Evolutionary conservation across 2,329 filamentous ascomycete genomes (phyloP).

Genomic region (Clonostachys rosea): DNA sequence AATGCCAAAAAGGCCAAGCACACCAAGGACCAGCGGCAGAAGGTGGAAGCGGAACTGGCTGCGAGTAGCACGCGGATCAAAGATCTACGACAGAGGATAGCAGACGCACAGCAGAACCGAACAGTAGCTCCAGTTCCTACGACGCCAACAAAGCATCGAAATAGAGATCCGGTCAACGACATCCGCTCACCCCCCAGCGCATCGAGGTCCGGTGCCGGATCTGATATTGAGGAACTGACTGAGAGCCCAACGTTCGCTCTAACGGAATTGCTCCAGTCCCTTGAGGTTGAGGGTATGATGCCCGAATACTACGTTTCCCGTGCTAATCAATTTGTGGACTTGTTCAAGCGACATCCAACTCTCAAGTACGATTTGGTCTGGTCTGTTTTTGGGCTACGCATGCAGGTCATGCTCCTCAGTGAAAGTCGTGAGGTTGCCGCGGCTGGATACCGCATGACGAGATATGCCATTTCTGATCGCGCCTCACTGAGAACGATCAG

Average conservation of each 20-base stretch:
- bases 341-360: constrained; percentile 91
- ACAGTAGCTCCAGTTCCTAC: constrained; percentile 30
- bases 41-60: constrained; percentile 84
- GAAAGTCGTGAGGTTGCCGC: constrained; percentile 95
- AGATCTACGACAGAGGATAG: constrained; percentile 55
- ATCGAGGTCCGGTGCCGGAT: constrained; percentile 50
- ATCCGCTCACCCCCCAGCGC: constrained; percentile 54
- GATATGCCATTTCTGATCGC: constrained; percentile 91
- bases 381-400: constrained; percentile 88
- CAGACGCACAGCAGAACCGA: constrained; percentile 51
- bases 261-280: constrained; percentile 81
- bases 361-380: constrained; percentile 96
- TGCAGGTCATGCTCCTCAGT: constrained; percentile 94
- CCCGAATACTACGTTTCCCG: constrained; percentile 94
- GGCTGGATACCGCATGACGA: constrained; percentile 86
- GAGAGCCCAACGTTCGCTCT: constrained; percentile 92
- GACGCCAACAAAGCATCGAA: constrained; percentile 49
- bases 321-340: constrained; percentile 86
- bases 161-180: constrained; percentile 40
- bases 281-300: constrained; percentile 82
- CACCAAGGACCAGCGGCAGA: constrained; percentile 75
- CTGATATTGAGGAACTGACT: constrained; percentile 61
- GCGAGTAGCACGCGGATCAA: constrained; percentile 74
- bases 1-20: constrained; percentile 96
- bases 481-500: constrained; percentile 86